Evolutionary conservation across 176 grass and related monocot species (phyloP), one percentile per base, ranked within the genome.

Genomic region (Juncus inflexus): DNA sequence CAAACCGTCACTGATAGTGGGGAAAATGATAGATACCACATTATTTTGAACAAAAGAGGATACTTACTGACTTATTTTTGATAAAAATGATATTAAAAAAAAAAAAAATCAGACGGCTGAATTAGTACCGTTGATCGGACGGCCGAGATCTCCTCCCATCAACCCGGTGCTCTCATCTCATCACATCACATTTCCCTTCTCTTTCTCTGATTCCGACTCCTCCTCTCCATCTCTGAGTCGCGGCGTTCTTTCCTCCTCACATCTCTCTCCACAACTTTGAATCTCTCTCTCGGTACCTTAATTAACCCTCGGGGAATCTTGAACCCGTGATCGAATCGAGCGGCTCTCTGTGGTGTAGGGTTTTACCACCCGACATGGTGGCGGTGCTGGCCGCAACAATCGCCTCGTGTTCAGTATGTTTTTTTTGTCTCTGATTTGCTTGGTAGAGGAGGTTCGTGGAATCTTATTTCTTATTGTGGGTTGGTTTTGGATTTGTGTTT

Each of bases 281-380:
- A 47, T 60, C 57, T 62, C 63, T 66, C 70, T 61, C 70, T 11
- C 73, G 9, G 7, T 7, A 42, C 3, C 41, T 51, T 4, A 9
- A 9, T 51, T 51, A 12, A 5, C 36, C 56, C 41, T 50, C 72
- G 13, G 8, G 35, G n/a, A 4, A 37, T 49, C 14, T 39, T 69
- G 72, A 15, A 40, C n/a, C n/a, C n/a, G n/a, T n/a, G 59, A 52
- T 59, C 72, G 49, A 58, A 65, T 77, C 5, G n/a, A n/a, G n/a
- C n/a, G n/a, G n/a, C n/a, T n/a, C n/a, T n/a, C n/a, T n/a, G n/a
- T n/a, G n/a, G n/a, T n/a, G n/a, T n/a, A n/a, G 75, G 76, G 81
- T 83, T 78, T 63, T 62, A 12, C 12, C 36, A 57, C 68, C 76
- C 69, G 69, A 63, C 40, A 83, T 79, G 81, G 57, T 83, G 69